A percentile compares a stretch with the other conserved stretches of the same genome.
Evolutionary conservation across 2,329 filamentous ascomycete species (phyloP).

Genomic region (Paecilomyces variotii): DNA sequence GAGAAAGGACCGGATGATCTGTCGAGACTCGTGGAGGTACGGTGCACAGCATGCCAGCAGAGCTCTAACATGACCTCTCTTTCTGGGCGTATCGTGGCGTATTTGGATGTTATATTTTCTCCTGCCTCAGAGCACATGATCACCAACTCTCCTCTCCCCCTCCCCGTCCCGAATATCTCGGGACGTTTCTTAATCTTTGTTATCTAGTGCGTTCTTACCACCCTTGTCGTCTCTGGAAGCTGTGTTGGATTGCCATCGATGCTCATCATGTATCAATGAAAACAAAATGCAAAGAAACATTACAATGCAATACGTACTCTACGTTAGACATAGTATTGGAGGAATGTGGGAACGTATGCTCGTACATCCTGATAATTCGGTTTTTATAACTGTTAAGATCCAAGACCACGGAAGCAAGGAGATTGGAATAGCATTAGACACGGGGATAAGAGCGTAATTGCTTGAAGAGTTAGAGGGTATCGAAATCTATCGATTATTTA

Average conservation of each 20-base stretch:
- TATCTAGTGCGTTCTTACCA: background rate
- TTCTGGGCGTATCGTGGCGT: constrained; percentile 8
- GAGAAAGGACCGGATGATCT: background rate
- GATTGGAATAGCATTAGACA: too few species aligned
- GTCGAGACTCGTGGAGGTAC: background rate
- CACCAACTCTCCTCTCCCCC: constrained; percentile 23
- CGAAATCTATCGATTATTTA: too few species aligned
- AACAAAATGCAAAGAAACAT: background rate
- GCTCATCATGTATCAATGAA: background rate
- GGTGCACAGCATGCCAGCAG: too few species aligned
- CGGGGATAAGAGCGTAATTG: too few species aligned
- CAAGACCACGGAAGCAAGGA: too few species aligned
- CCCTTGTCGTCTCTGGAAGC: background rate
- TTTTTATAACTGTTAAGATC: too few species aligned
- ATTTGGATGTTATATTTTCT: constrained; percentile 7
- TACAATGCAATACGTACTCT: background rate
- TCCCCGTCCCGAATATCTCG: constrained; percentile 11
- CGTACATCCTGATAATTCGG: too few species aligned
- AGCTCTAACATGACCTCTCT: background rate
- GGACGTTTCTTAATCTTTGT: constrained; percentile 6
- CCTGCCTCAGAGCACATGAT: constrained; percentile 6
- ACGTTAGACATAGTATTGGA: background rate
- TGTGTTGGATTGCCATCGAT: background rate
- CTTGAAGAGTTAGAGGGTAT: too few species aligned
- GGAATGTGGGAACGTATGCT: background rate